Base-by-base conservation (phyloP, 208 protist species). In the Naegleria lovaniensis region DNA sequence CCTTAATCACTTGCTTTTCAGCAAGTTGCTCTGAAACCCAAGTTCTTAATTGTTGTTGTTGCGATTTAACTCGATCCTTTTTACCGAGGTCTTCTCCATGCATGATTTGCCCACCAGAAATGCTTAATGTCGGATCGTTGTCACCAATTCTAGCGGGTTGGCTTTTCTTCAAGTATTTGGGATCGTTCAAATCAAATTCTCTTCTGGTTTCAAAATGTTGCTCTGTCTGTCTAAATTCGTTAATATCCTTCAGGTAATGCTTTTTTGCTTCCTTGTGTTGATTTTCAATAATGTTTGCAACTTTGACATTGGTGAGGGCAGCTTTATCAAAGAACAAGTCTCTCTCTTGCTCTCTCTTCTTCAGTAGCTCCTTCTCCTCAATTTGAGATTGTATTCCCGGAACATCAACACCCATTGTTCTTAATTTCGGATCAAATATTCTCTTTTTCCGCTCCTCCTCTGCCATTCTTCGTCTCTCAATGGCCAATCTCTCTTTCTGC, bases 101-200 rank as follows among this genome's bases (percentile, higher is more conserved):
- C 90, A 98, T 97, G 91, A 96, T 96, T 92, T 98, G 97, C 79
- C 97, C 85, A 33, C 94, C 96, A 38, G 95, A 95, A 40, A 95
- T 91, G 36, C 95, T 95, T 91, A 94, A 97, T 76, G 96, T 95
- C 0, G 96, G 96, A 93, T 98, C 97, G 87, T 97, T 93, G 92
- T 97, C 96, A 75, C 94, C 92, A 43, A 98, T 94, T 89, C 96
- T 95, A 22, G 95, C 93, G 19, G 97, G 97, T 43, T 97, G 90
- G 41, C 97, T 96, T 91, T 96, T 97, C 38, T 92, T 89, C 85
- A 94, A 95, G 51, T 92, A 94, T 76, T 94, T 88, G 16, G 95
- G 95, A 93, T 98, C 96, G 91, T 97, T 97, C 58, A 98, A 94
- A 92, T 98, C 96, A 94, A 94, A 98, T 93, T 97, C 96, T 0